Base-by-base conservation (phyloP, 371 early-diverging fungal genomes). In the Amoeboaphelidium occidentale region DNA sequence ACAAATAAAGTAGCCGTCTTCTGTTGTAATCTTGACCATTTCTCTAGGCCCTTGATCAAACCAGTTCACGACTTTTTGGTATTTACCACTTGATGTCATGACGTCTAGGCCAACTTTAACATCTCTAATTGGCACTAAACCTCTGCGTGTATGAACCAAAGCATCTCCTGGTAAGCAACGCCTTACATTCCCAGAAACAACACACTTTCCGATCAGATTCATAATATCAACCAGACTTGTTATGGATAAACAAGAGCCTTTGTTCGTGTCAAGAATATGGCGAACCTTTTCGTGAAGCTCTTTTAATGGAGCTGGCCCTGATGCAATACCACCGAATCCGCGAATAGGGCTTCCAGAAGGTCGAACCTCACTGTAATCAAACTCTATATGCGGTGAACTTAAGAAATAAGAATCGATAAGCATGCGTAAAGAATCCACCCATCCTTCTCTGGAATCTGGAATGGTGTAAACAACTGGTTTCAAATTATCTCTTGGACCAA, bases 391-490 rank as follows among this genome's bases (percentile, higher is more conserved):
- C 22, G 25, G 12, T 24, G 2, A 14, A 12, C 52, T 42, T 3
- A 49, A 49, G 42, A 64, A 47, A 42, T 60, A 64, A 17, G 58
- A 55, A 49, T 64, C 63, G 23, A 64, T 64, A 22, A 64, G 53
- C 41, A 42, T 17, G 6, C 52, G 51, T 2, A 58, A 48, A 0
- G 64, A 59, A 23, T 56, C 51, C 13, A 64, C 64, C 64, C 64
- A 64, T 44, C 63, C 64, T 45, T 64, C 63, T n/a, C 64, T 58
- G 26, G 64, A 58, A 42, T 64, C 64, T 2, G 60, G 60, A 22
- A 63, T 60, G 0, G 32, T 23, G 27, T 43, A 52, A 20, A 28
- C 45, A 1, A 32, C 20, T 1, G 39, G 23, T 23, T 42, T 27
- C 32, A 20, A 13, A 22, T 46, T 43, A 10, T 53, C 52, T 0